Base-by-base conservation (phyloP, 2,329 filamentous ascomycete species). In the Podosphaera xanthii region DNA sequence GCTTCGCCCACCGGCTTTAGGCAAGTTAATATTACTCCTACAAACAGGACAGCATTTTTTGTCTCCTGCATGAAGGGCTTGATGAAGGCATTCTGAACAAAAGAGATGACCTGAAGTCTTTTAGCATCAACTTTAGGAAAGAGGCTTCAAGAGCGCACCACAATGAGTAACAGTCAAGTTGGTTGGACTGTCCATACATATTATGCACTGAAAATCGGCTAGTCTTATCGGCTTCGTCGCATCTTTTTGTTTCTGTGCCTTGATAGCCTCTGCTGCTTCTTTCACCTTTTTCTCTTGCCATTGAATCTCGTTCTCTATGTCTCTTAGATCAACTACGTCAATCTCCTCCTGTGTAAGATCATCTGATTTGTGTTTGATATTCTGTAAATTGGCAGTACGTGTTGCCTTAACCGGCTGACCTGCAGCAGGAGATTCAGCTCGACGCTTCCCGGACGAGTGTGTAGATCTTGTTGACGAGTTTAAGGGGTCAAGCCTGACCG, bases 111-210 rank as follows among this genome's bases (percentile, higher is more conserved):
- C 81, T 83, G 48, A 35, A 31, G 59, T 33, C 36, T 58, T 64
- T 65, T 60, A 67, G 60, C 38, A 6, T 35, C 10, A 60, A 44
- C 22, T 12, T 40, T 33, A 33, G 9, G 22, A 22, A 4, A 33
- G 35, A 42, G 7, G 33, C n/a, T 38, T 10, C 35, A 38, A 50
- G 44, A n/a, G 68, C 79, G 63, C 78, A 84, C 81, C 81, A 69
- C 81, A 84, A 68, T 83, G 78, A 2, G 81, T 84, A 53, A 83
- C 76, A 0, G 79, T 82, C 61, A 84, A 65, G 35, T 73, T 72
- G 1, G 74, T 76, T 34, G 74, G 76, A 61, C 79, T 74, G 61
- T 84, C 81, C 78, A 84, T 81, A 69, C 81, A 84, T 60, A 84
- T 84, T 50, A 81, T 79, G 62, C 81, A 84, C 68, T 83, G 78